Percentiles rank a stretch among this genome's conserved stretches.
Conservation (phyloP, 2,329 filamentous ascomycete genomes). For the Whalleya microplaca region DNA sequence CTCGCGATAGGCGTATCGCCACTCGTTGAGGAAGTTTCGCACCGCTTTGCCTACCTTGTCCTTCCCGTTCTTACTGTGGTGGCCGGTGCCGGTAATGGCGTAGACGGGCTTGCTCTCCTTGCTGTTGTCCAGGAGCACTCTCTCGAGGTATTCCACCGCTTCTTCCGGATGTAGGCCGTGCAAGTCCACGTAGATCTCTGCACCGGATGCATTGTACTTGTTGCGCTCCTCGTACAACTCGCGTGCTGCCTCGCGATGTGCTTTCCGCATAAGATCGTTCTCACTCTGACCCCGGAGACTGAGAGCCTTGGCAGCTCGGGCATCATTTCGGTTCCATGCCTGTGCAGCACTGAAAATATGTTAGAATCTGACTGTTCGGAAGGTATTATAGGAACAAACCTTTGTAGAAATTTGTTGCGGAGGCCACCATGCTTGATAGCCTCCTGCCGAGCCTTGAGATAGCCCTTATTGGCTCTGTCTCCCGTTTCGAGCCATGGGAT, state of each 20-base stretch:
- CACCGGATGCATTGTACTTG: conserved; percentile 59
- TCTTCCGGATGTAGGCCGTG: conserved; percentile 99
- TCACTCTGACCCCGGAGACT: conserved; percentile 94
- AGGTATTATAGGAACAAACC: conserved; percentile 53
- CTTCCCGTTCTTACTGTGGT: conserved; percentile 98
- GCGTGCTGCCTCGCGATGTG: conserved; percentile 89
- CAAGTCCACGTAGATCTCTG: conserved; percentile 91
- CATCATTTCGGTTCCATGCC: conserved; percentile 98
- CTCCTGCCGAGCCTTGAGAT: conserved; percentile 92
- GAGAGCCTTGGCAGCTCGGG: conserved; percentile 90
- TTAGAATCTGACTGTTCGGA: conserved; percentile 12
- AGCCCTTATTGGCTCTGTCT: conserved; percentile 86
- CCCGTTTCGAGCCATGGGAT: conserved; percentile 98
- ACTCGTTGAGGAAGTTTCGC: conserved; percentile 88
- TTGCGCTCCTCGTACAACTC: conserved; percentile 95
- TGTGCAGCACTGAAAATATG: conserved; percentile 74
- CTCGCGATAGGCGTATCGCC: conserved; percentile 93
- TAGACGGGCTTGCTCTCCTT: conserved; percentile 79
- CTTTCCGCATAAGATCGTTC: conserved; percentile 96
- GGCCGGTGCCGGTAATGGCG: conserved; percentile 93
- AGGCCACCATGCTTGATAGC: conserved; percentile 97
- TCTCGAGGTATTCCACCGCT: conserved; percentile 90
- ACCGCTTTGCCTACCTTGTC: conserved; percentile 97
- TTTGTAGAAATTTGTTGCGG: conserved; percentile 95
- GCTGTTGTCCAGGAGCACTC: conserved; percentile 81